Percentiles rank a stretch among this genome's conserved stretches.
These are phyloP conservation scores for Athelia psychrophila DNA, from an alignment of 1,284 basidiomycete genomes.

Conservation along the genomic window DNA sequence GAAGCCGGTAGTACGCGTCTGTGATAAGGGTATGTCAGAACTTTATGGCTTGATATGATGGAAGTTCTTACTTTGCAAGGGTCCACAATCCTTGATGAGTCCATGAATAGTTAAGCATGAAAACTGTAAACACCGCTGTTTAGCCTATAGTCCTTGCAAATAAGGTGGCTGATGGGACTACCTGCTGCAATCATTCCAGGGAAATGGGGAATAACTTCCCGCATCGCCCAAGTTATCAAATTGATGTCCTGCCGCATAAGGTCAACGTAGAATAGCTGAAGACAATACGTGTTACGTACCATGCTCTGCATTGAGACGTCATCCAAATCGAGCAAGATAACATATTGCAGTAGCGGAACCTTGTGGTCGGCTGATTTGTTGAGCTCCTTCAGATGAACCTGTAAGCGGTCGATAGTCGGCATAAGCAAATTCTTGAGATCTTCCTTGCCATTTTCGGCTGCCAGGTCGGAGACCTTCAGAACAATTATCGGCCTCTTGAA, in stretches of 20 bases:
- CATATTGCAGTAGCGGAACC: conserved; percentile 57
- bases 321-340: conserved; percentile 66
- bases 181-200: conserved; percentile 78
- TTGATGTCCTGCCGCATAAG: conserved; percentile 49
- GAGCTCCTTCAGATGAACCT: conserved; percentile 46
- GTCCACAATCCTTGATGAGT: conserved; percentile 77
- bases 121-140: conserved; percentile 39
- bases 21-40: conserved; percentile 14
- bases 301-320: conserved; percentile 54
- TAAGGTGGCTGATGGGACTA: conserved; percentile 25
- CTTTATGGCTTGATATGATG: conserved; percentile 5
- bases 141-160: neutral
- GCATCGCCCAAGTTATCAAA: conserved; percentile 58
- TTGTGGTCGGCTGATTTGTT: conserved; percentile 30
- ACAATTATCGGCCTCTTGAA: conserved; percentile 63
- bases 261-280: conserved; percentile 2
- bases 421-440: conserved; percentile 40
- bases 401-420: conserved; percentile 50
- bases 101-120: conserved; percentile 84
- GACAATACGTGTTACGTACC: conserved; percentile 38
- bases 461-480: conserved; percentile 28
- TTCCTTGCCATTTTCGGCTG: conserved; percentile 32
- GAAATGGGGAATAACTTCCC: conserved; percentile 67
- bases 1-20: conserved; percentile 71
- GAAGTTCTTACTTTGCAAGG: conserved; percentile 56